Percentiles rank a stretch among this genome's conserved stretches.
phyloP scores from a whole-genome alignment of 2,329 filamentous ascomycete genomes.

The Pseudocercospora vitis region DNA sequence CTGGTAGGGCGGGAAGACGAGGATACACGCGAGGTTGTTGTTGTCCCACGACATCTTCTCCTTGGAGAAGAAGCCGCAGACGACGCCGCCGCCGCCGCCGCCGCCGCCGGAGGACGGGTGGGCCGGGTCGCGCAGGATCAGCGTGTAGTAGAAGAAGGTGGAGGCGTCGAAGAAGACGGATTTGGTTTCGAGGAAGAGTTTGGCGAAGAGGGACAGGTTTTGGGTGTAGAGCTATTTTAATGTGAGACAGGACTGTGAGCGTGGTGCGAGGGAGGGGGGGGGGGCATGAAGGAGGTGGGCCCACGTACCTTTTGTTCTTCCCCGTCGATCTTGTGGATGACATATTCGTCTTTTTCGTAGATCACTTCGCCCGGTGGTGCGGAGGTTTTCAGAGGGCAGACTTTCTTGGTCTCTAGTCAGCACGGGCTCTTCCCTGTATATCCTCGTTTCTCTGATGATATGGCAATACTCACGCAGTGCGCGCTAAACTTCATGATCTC shows the following conservation, averaged over 20 bases:
- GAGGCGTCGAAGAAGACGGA: slow-evolving; percentile 97
- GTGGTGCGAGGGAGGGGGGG: no score
- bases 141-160: slow-evolving; percentile 90
- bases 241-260: no score
- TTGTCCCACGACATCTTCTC: slow-evolving; percentile 99
- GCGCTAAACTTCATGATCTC: slow-evolving; percentile 51
- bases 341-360: slow-evolving; percentile 77
- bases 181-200: slow-evolving; percentile 97
- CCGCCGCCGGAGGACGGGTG: no score
- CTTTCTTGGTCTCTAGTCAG: slow-evolving; percentile 41
- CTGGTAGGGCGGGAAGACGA: slow-evolving; percentile 95
- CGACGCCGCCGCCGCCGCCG: no score
- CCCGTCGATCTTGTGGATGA: slow-evolving; percentile 90
- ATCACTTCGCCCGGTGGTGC: slow-evolving; percentile 68
- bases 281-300: no score
- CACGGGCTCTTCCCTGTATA: slow-evolving; percentile 1
- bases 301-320: slow-evolving; percentile 64
- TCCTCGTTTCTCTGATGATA: not conserved
- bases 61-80: slow-evolving; percentile 97
- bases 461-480: slow-evolving; percentile 42
- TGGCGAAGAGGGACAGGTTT: slow-evolving; percentile 92
- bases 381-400: slow-evolving; percentile 43
- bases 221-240: slow-evolving; percentile 89
- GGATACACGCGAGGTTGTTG: slow-evolving; percentile 94
- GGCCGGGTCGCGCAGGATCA: slow-evolving; percentile 62